Percentiles rank a stretch among this genome's conserved stretches.
Conservation (phyloP, 768 basidiomycete species). For the Suillus brevipes region DNA sequence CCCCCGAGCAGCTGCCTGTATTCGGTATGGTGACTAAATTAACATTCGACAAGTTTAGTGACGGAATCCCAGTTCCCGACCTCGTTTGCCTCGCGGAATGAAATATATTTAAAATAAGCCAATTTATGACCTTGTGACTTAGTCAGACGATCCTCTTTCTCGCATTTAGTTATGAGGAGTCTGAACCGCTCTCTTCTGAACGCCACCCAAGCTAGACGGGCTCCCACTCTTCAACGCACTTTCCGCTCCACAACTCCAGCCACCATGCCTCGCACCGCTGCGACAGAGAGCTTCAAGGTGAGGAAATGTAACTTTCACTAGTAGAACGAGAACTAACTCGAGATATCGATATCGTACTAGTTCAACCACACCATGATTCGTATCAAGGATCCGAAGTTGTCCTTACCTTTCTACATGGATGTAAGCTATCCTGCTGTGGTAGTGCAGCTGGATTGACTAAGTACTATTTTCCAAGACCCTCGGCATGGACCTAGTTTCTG, state of each 20-base stretch:
- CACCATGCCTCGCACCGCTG: constrained; percentile 63
- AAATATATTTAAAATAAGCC: constrained; percentile 17
- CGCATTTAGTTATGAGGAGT: constrained; percentile 4
- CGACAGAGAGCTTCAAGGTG: constrained; percentile 67
- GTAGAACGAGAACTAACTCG: constrained; percentile 2
- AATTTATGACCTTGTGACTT: constrained; percentile 7
- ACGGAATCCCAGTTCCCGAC: background rate
- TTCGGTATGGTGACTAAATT: background rate
- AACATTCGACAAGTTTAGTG: background rate
- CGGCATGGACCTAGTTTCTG: constrained; percentile 75
- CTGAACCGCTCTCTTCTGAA: constrained; percentile 10
- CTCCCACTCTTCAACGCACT: constrained; percentile 6
- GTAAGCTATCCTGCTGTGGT: constrained; percentile 34
- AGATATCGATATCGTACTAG: constrained; percentile 43
- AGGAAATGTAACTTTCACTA: background rate
- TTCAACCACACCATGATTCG: constrained; percentile 90
- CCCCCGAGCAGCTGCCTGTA: background rate
- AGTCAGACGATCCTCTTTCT: constrained; percentile 10
- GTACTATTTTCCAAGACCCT: constrained; percentile 40
- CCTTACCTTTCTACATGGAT: constrained; percentile 78
- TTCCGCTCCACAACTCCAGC: constrained; percentile 14
- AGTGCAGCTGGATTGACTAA: background rate
- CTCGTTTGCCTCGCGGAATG: background rate
- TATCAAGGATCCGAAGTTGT: constrained; percentile 82
- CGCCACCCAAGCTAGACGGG: constrained; percentile 11